Evolutionary conservation across 306 rosid species (phyloP).

Genomic region (Pyrus bretschneideri): DNA sequence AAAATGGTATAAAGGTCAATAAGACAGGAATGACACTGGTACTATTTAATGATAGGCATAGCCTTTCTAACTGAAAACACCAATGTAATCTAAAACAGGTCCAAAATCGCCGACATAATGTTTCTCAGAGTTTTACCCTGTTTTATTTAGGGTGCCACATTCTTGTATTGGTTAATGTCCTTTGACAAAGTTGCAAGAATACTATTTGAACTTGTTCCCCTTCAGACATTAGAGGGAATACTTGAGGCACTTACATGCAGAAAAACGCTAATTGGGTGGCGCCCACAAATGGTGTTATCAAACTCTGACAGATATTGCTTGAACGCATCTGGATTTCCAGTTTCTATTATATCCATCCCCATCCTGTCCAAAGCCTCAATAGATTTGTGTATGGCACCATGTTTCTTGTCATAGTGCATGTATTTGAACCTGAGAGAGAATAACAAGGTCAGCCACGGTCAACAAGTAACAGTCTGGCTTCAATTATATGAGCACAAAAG

Average conservation of each 20-base stretch:
- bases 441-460: background rate
- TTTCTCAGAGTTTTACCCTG: background rate
- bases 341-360: conserved; percentile 97
- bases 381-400: conserved; percentile 82
- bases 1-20: background rate
- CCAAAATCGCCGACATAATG: background rate
- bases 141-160: background rate
- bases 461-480: conserved; percentile 7
- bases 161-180: background rate
- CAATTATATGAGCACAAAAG: background rate
- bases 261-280: conserved; percentile 92
- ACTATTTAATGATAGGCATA: background rate
- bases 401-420: conserved; percentile 73
- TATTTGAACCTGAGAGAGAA: conserved; percentile 61
- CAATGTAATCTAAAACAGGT: background rate
- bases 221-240: background rate
- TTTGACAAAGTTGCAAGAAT: background rate
- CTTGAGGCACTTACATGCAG: conserved; percentile 70
- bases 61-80: background rate
- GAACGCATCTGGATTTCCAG: conserved; percentile 90
- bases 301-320: conserved; percentile 62
- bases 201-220: background rate
- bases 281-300: conserved; percentile 94
- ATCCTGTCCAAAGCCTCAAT: conserved; percentile 90
- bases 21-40: background rate